phyloP scores from a whole-genome alignment of 139 green algal species.

The Volvox reticuliferus region DNA sequence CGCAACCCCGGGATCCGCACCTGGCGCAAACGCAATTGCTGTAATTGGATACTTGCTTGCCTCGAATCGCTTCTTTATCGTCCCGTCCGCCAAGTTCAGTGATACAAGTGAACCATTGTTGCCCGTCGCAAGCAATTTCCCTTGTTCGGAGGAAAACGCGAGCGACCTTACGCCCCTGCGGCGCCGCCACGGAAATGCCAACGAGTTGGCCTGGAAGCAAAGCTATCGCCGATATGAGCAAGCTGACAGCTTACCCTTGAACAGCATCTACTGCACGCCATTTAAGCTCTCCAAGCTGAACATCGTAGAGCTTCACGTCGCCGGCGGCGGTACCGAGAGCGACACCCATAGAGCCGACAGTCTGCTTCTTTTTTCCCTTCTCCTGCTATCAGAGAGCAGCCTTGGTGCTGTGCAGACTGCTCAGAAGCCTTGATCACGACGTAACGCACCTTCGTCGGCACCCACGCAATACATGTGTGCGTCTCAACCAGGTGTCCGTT shows the following conservation, averaged over 20 bases:
- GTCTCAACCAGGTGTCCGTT: constrained; percentile 53
- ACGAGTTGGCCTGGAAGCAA: background rate
- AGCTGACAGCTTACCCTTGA: constrained; percentile 66
- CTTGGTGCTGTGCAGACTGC: background rate
- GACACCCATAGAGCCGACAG: constrained; percentile 27
- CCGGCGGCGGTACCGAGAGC: constrained; percentile 69
- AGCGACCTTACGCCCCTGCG: constrained; percentile 62
- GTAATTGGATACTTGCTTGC: constrained; percentile 71
- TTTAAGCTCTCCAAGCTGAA: constrained; percentile 63
- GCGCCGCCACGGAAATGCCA: background rate
- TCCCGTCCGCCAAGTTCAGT: constrained; percentile 39
- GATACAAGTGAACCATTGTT: constrained; percentile 38
- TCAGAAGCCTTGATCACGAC: background rate
- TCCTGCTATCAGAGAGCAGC: background rate
- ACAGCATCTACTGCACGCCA: constrained; percentile 65
- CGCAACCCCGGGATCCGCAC: constrained; percentile 30
- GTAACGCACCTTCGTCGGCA: constrained; percentile 23
- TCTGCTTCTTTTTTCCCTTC: constrained; percentile 50
- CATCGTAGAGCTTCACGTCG: constrained; percentile 70
- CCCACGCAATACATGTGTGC: constrained; percentile 57
- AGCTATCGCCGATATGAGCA: background rate
- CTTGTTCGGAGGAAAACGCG: constrained; percentile 21
- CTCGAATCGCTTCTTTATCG: constrained; percentile 53
- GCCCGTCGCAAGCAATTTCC: constrained; percentile 44
- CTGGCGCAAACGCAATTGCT: constrained; percentile 58